phyloP scores from a whole-genome alignment of 331 rosid species.

The Stylosanthes scabra region DNA sequence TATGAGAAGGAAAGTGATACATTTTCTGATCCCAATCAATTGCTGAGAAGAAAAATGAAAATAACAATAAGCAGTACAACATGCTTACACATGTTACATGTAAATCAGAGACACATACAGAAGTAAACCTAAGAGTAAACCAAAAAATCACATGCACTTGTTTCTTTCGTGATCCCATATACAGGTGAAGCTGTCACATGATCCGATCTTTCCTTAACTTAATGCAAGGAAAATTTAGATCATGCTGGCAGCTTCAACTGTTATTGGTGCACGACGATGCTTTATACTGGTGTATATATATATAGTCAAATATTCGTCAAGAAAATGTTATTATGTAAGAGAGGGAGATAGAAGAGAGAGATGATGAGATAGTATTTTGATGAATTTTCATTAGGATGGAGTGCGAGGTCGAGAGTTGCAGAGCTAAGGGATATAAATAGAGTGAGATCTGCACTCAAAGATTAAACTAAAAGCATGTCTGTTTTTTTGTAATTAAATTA shows the following conservation, averaged over 20 bases:
- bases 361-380: neutral
- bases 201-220: conserved; percentile 66
- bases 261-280: conserved; percentile 61
- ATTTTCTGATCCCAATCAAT: neutral
- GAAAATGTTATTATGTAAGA: neutral
- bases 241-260: conserved; percentile 97
- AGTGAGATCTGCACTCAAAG: conserved; percentile 38
- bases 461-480: neutral
- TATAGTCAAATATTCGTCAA: too few relatives aligned
- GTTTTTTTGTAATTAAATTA: conserved; percentile 1
- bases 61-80: too few relatives aligned
- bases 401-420: conserved; percentile 11
- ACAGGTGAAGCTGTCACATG: conserved; percentile 82
- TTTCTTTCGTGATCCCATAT: conserved; percentile 65
- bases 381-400: neutral
- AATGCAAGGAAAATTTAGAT: conserved; percentile 70
- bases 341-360: neutral
- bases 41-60: neutral
- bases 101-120: neutral
- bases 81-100: neutral
- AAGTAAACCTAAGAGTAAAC: neutral
- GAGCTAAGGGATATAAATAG: conserved; percentile 45
- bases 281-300: neutral
- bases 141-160: neutral
- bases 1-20: neutral